Conservation (phyloP, 306 rosid genomes). For the Luffa acutangula region DNA sequence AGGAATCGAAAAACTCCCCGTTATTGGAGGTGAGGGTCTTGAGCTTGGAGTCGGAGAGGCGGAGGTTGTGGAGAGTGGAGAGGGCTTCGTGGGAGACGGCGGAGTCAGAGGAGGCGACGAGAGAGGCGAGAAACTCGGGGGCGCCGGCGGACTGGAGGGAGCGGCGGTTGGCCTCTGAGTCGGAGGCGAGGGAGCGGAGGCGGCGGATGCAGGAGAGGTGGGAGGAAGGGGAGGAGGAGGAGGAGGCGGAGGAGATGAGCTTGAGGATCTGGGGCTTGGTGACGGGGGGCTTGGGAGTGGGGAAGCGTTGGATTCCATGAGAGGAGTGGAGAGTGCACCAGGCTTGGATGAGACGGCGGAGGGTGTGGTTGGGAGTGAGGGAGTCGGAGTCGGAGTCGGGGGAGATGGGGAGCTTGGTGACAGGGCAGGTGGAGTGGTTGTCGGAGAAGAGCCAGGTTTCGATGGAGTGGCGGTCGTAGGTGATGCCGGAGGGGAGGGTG, state of each 20-base stretch:
- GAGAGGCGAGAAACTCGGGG: constrained; percentile 38
- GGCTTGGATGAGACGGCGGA: constrained; percentile 68
- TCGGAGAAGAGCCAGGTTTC: constrained; percentile 65
- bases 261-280: constrained; percentile 32
- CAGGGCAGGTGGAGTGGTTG: constrained; percentile 52
- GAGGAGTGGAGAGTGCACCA: constrained; percentile 87
- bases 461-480: constrained; percentile 71
- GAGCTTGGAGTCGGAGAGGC: constrained; percentile 29
- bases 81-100: constrained; percentile 43
- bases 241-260: constrained; percentile 36
- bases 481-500: constrained; percentile 57
- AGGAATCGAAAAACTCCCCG: constrained; percentile 31
- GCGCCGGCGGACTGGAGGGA: constrained; percentile 53
- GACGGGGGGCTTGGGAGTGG: constrained; percentile 69
- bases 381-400: constrained; percentile 20
- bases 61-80: constrained; percentile 32
- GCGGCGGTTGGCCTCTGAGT: constrained; percentile 45
- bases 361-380: constrained; percentile 80
- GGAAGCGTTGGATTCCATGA: constrained; percentile 52
- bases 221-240: constrained; percentile 30
- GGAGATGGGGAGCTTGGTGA: constrained; percentile 44
- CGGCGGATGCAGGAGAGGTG: constrained; percentile 21
- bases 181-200: constrained; percentile 51
- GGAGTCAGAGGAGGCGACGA: constrained; percentile 12
- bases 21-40: constrained; percentile 17